Conservation (phyloP, 164 flowering plant genomes). For the Nymphaea thermarum region DNA sequence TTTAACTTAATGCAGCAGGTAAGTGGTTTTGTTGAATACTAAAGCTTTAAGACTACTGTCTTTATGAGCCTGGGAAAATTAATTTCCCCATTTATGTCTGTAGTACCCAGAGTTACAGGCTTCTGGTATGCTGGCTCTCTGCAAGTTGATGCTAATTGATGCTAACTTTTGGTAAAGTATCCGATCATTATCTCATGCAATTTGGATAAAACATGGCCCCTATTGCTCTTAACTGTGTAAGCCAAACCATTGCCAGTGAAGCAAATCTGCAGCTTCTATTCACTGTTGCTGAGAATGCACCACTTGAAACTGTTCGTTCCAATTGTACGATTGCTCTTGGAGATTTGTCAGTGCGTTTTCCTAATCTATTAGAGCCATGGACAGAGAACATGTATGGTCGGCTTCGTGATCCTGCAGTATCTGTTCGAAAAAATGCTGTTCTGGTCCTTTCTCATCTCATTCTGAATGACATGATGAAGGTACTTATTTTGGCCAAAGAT, state of each 20-base stretch:
- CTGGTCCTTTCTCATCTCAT: constrained; percentile 98
- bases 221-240: background rate
- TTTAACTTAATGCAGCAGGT: constrained; percentile 84
- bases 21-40: background rate
- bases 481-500: constrained; percentile 6
- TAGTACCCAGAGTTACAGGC: constrained; percentile 85
- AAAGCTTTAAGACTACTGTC: background rate
- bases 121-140: constrained; percentile 88
- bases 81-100: constrained; percentile 5
- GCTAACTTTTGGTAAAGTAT: constrained; percentile 69
- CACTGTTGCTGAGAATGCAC: constrained; percentile 83
- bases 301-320: constrained; percentile 87
- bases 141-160: constrained; percentile 89
- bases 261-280: constrained; percentile 96
- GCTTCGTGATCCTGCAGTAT: constrained; percentile 57
- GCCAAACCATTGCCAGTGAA: constrained; percentile 40
- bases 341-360: constrained; percentile 95
- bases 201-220: background rate
- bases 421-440: constrained; percentile 94
- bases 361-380: constrained; percentile 97
- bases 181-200: background rate
- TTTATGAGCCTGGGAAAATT: constrained; percentile 6
- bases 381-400: constrained; percentile 94
- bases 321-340: constrained; percentile 93
- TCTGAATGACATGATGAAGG: constrained; percentile 99